phyloP scores from a whole-genome alignment of 2,329 filamentous ascomycete genomes.

The Alternaria tenuissima region DNA sequence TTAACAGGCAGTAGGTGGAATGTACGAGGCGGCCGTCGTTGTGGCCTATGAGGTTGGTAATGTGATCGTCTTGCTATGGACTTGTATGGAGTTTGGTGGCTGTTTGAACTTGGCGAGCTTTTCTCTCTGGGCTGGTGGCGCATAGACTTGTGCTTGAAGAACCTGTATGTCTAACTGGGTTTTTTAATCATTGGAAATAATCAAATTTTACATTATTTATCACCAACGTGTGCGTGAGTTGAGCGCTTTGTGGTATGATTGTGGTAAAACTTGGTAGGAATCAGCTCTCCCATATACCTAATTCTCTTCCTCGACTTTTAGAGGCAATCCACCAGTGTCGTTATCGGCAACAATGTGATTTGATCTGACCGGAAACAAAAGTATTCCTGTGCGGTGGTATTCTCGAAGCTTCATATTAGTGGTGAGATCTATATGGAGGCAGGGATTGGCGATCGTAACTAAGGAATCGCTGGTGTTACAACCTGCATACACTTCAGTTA shows the following conservation, averaged over 20 bases:
- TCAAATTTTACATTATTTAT: not conserved
- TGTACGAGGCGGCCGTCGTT: not conserved
- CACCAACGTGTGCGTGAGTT: not conserved
- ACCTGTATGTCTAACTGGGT: not conserved
- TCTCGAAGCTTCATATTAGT: no score
- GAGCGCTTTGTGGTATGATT: no score
- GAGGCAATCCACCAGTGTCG: no score
- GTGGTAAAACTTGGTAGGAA: no score
- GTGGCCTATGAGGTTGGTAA: not conserved
- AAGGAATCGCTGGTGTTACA: no score
- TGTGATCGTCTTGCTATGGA: not conserved
- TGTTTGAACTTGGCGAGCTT: not conserved
- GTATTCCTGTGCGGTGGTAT: no score
- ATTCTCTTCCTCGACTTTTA: no score
- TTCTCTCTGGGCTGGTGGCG: not conserved
- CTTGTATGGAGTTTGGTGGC: not conserved
- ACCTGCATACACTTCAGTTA: not conserved
- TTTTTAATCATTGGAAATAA: not conserved
- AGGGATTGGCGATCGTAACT: no score
- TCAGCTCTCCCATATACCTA: no score
- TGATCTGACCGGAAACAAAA: no score
- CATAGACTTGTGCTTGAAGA: not conserved
- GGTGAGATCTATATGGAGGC: no score
- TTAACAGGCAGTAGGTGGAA: conserved; percentile 1
- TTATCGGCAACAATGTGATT: no score